Base-by-base conservation (phyloP, 78 protist genomes). In the Monocercomonoides exilis region DNA sequence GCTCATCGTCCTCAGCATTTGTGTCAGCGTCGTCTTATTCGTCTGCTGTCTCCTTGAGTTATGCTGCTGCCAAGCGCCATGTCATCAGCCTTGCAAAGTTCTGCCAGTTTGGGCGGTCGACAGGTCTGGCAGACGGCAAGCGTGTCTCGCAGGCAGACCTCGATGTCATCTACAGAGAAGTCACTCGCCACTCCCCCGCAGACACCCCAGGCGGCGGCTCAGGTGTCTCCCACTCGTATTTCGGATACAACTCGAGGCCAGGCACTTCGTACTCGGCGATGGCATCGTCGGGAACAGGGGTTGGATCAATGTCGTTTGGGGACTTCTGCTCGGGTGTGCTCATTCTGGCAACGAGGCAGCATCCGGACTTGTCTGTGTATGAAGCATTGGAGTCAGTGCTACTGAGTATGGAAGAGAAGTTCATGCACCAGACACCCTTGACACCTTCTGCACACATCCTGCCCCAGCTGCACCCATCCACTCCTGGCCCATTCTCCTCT, bases 91-190 rank as follows among this genome's bases (percentile, higher is more conserved):
- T 33, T 41, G 5, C 6, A 33, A 79, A 79, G 82, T 79, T 79
- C 82, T 6, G 82, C 82, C 82, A 21, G 11, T 79, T 79, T 21
- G 82, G 82, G 82, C 82, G 82, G 11, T 32, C 4, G 45, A 6
- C 21, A 32, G 82, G 82, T 32, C 6, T 79, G 42, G 82, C 82
- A 5, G 82, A 79, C 82, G 82, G 82, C 43, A 33, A 41, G 42
- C 5, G 43, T 41, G 36, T 79, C 82, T 32, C 82, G 45, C 82
- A 79, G 11, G 82, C 82, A 33, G 82, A 79, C 82, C 82, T 79
- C 42, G 82, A 79, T 21, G 6, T 21, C 42, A 33, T 79, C 42
- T 79, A 79, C 11, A 33, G 82, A 4, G 82, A 79, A 41, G 82
- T 79, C 82, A 79, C 21, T 6, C 6, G 21, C 6, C 82, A 79